Conservation (phyloP, 306 rosid species). For the Vicia faba region DNA sequence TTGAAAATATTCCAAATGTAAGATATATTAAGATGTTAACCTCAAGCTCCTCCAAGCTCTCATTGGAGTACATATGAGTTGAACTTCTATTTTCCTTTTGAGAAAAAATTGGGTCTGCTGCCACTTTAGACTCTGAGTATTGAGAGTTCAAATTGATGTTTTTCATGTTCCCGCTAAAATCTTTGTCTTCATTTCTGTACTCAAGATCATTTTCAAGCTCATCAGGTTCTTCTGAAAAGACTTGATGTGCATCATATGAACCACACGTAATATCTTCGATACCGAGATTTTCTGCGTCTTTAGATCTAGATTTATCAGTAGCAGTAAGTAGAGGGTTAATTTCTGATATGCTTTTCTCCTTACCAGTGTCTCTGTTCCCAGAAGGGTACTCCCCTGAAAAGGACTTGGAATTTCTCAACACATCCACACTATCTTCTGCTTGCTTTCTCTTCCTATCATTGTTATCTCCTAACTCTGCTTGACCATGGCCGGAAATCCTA, state of each 20-base stretch:
- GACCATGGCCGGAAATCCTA: constrained; percentile 54
- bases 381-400: constrained; percentile 41
- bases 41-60: constrained; percentile 91
- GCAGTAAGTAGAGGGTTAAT: constrained; percentile 28
- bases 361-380: constrained; percentile 50
- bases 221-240: constrained; percentile 60
- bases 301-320: constrained; percentile 50
- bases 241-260: constrained; percentile 55
- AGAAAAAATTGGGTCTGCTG: constrained; percentile 38
- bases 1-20: constrained; percentile 15
- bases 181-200: constrained; percentile 50
- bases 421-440: constrained; percentile 52
- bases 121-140: constrained; percentile 38
- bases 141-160: constrained; percentile 44
- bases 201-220: constrained; percentile 79
- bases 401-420: constrained; percentile 47
- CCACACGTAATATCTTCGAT: constrained; percentile 61
- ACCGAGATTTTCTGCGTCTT: constrained; percentile 66
- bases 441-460: constrained; percentile 70
- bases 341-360: constrained; percentile 41
- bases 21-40: constrained; percentile 42
- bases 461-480: constrained; percentile 50
- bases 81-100: constrained; percentile 44
- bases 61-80: constrained; percentile 42
- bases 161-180: constrained; percentile 38